These are phyloP conservation scores for Saraca asoca DNA, from an alignment of 331 rosid species.

Conservation along the genomic window DNA sequence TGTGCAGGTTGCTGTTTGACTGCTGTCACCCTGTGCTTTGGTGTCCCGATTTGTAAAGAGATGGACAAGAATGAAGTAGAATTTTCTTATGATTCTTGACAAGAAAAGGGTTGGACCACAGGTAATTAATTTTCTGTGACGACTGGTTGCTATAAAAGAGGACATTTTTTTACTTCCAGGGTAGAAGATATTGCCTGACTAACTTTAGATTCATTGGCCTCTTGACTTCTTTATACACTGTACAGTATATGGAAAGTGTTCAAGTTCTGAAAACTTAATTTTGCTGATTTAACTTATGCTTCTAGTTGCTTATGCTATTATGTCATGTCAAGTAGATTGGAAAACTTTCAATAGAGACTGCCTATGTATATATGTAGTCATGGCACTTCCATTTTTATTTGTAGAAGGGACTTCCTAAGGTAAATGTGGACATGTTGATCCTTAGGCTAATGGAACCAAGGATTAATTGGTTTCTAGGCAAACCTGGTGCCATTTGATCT, in stretches of 20 bases:
- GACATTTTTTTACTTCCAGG: neutral
- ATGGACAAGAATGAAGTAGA: neutral
- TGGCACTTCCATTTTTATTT: too few relatives aligned
- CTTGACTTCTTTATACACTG: neutral
- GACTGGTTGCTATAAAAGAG: neutral
- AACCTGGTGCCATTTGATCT: too few relatives aligned
- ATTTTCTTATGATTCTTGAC: neutral
- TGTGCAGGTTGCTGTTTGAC: neutral
- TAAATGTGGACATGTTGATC: too few relatives aligned
- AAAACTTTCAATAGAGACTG: too few relatives aligned
- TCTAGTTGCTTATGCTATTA: neutral
- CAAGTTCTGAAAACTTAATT: neutral
- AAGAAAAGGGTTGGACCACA: neutral
- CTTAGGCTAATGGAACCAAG: too few relatives aligned
- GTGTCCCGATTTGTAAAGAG: neutral
- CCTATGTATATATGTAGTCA: too few relatives aligned
- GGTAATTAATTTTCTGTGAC: neutral
- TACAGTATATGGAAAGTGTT: neutral
- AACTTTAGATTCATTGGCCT: neutral
- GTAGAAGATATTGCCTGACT: too few relatives aligned
- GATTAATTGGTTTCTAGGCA: too few relatives aligned
- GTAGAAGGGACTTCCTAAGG: too few relatives aligned
- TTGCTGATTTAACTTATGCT: neutral
- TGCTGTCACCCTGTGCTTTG: neutral
- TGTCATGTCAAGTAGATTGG: neutral